Conservation (phyloP, 2,329 filamentous ascomycete species). For the Exophiala xenobiotica region DNA sequence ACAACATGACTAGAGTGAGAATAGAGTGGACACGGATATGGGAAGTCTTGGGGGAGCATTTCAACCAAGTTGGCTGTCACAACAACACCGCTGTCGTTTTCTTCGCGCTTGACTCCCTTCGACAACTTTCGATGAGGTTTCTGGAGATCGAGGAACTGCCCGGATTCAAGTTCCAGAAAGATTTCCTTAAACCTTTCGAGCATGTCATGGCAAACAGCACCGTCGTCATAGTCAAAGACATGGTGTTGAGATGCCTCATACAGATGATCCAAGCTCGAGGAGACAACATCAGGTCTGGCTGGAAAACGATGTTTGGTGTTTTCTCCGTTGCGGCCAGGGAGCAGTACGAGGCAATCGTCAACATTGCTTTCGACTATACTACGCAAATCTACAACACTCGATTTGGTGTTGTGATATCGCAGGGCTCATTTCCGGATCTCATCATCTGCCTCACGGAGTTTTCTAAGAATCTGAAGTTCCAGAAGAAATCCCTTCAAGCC, state of each 20-base stretch:
- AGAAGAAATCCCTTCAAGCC: conserved; percentile 95
- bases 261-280: conserved; percentile 99
- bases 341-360: conserved; percentile 92
- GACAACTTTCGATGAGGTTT: conserved; percentile 96
- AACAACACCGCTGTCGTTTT: conserved; percentile 96
- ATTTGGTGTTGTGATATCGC: conserved; percentile 92
- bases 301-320: conserved; percentile 99
- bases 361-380: conserved; percentile 94
- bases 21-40: conserved; percentile 99
- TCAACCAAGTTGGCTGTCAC: conserved; percentile 96
- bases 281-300: conserved; percentile 94
- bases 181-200: conserved; percentile 97
- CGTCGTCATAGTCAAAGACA: conserved; percentile 91
- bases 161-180: conserved; percentile 99
- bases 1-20: conserved; percentile 98
- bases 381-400: conserved; percentile 92
- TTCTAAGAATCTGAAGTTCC: conserved; percentile 97
- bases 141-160: conserved; percentile 97
- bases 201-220: conserved; percentile 93
- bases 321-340: conserved; percentile 95
- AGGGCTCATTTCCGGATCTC: conserved; percentile 93
- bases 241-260: conserved; percentile 91
- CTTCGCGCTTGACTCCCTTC: conserved; percentile 91
- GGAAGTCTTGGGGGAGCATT: conserved; percentile 96
- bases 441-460: conserved; percentile 97